Base-by-base conservation (phyloP, 805 yeast genomes). In the Candida sithepensis region DNA sequence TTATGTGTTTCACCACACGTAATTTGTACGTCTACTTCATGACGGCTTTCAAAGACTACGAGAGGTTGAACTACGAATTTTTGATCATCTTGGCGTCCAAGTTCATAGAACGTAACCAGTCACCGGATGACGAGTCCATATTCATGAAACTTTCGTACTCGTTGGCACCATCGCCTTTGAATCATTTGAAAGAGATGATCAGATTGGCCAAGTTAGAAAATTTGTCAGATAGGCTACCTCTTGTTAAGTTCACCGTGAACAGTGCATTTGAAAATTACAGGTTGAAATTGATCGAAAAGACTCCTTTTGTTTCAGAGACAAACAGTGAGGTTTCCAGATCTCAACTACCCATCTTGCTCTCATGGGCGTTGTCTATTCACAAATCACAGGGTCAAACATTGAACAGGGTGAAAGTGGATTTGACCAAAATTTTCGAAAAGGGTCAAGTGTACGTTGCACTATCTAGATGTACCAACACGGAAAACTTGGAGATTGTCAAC, bases 401-500 rank as follows among this genome's bases (percentile, higher is more conserved):
- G 40, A 81, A 78, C 38, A 65, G 88, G 51, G 82, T 87, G 3
- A 79, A 78, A 52, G 88, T 87, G 12, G 91, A 87, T 58, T 64
- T 87, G 42, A 70, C 76, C 22, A 77, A 73, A 52, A 77, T 81
- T 22, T 87, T 87, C 56, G 95, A 87, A 62, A 84, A 80, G 46
- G 96, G 96, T 19, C 96, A 87, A 57, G 89, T 85, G 3, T 87
- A 87, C 58, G 94, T 87, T 32, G 94, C 96, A 0, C 66, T 87
- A 43, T 84, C 90, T 40, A 75, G 96, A 71, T 94, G 94, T 7
- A 83, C 80, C 0, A 78, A 81, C 28, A 78, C 82, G 52, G 85
- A 82, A 1, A 71, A 75, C 19, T 65, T 87, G 19, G 89, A 87
- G 60, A 79, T 87, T 28, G 63, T 73, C 28, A 85, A 86, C 53